Conservation (phyloP, 2,329 filamentous ascomycete genomes). For the Sclerotinia borealis region DNA sequence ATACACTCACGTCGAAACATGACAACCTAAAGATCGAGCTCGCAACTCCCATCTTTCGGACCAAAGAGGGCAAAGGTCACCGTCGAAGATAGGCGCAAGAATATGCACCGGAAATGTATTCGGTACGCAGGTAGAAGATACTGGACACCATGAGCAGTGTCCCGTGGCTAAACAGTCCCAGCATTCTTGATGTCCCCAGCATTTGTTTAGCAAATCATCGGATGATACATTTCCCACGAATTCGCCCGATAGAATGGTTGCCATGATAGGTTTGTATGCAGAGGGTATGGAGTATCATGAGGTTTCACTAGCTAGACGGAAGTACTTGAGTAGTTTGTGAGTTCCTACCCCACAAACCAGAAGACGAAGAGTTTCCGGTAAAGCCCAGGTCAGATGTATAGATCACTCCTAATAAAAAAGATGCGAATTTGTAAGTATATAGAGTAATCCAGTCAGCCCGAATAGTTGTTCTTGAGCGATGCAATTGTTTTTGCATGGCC, state of each 20-base stretch:
- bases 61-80: slow-evolving; percentile 47
- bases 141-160: slow-evolving; percentile 28
- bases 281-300: background rate
- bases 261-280: background rate
- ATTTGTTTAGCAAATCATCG: background rate
- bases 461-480: background rate
- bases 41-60: slow-evolving; percentile 41
- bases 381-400: background rate
- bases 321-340: background rate
- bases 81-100: slow-evolving; percentile 45
- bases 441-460: background rate
- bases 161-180: slow-evolving; percentile 38
- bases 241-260: background rate
- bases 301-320: background rate
- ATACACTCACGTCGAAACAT: slow-evolving; percentile 34
- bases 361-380: background rate
- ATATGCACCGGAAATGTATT: slow-evolving; percentile 41
- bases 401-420: background rate
- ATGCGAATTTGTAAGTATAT: background rate
- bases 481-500: background rate
- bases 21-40: slow-evolving; percentile 36
- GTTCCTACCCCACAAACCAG: background rate
- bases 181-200: slow-evolving; percentile 46
- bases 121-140: slow-evolving; percentile 47
- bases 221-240: background rate